Evolutionary conservation across 768 basidiomycete genomes (phyloP).

Genomic region (Panellus pusillus): DNA sequence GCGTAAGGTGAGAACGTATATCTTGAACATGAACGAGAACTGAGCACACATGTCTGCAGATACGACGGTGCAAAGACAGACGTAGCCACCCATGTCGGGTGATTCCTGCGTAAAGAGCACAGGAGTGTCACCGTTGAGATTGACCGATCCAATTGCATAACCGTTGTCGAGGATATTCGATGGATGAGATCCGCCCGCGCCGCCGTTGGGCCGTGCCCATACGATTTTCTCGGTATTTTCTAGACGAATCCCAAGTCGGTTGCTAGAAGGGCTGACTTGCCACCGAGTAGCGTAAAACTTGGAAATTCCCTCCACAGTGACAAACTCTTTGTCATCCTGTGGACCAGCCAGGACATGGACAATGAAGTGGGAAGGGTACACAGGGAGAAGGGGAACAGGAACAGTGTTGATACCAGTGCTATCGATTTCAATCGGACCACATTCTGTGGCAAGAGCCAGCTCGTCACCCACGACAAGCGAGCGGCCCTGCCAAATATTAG

Average conservation of each 20-base stretch:
- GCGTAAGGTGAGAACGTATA: background rate
- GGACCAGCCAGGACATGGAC: conserved; percentile 62
- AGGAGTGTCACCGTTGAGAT: conserved; percentile 70
- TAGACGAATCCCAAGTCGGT: conserved; percentile 64
- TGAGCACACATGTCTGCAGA: conserved; percentile 48
- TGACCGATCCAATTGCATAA: conserved; percentile 54
- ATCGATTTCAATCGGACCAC: conserved; percentile 26
- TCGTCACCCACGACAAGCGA: conserved; percentile 52
- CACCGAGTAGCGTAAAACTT: conserved; percentile 54
- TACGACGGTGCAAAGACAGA: conserved; percentile 55
- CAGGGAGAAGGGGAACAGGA: conserved; percentile 37
- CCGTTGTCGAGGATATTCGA: conserved; percentile 67
- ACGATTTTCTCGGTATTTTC: conserved; percentile 41
- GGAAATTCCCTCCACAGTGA: conserved; percentile 46
- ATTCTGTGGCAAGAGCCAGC: conserved; percentile 37
- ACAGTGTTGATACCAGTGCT: conserved; percentile 7
- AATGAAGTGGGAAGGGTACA: conserved; percentile 49
- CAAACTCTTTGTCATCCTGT: conserved; percentile 57
- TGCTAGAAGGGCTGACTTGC: conserved; percentile 56
- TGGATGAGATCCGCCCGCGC: conserved; percentile 69
- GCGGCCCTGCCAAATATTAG: conserved; percentile 40
- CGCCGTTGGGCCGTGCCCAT: conserved; percentile 59
- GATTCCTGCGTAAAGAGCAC: conserved; percentile 64
- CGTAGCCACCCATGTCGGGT: conserved; percentile 64
- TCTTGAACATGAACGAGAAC: background rate